Conservation (phyloP, 2,329 filamentous ascomycete genomes). For the Arthroderma sp. region DNA sequence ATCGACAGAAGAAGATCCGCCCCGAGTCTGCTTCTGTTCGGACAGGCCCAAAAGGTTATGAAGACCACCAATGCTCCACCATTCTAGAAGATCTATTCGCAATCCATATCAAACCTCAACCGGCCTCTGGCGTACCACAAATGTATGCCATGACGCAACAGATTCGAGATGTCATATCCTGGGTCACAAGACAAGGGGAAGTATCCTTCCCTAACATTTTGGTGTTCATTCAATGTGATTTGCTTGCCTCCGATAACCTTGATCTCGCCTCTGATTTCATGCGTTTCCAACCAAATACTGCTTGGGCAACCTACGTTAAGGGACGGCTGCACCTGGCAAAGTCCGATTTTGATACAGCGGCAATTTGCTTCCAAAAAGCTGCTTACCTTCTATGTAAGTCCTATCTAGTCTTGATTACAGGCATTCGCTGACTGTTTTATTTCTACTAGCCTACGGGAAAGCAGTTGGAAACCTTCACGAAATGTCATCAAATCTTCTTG, state of each 20-base stretch:
- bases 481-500: slow-evolving; percentile 52
- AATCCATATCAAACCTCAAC: slow-evolving; percentile 32
- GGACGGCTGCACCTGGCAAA: slow-evolving; percentile 65
- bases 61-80: slow-evolving; percentile 20
- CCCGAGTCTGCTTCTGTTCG: slow-evolving; percentile 20
- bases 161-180: slow-evolving; percentile 35
- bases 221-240: slow-evolving; percentile 55
- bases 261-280: slow-evolving; percentile 55
- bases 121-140: slow-evolving; percentile 29
- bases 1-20: slow-evolving; percentile 20
- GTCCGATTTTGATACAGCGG: slow-evolving; percentile 61
- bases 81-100: slow-evolving; percentile 37
- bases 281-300: slow-evolving; percentile 47
- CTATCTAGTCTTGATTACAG: neutral
- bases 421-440: slow-evolving; percentile 8
- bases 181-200: slow-evolving; percentile 42
- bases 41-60: slow-evolving; percentile 11
- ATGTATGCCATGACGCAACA: slow-evolving; percentile 34
- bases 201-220: slow-evolving; percentile 47
- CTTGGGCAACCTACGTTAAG: slow-evolving; percentile 64
- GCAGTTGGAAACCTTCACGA: slow-evolving; percentile 34
- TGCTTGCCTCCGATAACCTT: slow-evolving; percentile 56
- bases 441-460: slow-evolving; percentile 30
- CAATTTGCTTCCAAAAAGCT: slow-evolving; percentile 67
- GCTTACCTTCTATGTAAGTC: slow-evolving; percentile 68